Percentiles rank a stretch among this genome's conserved stretches.
phyloP scores from a whole-genome alignment of 192 early-diverging fungal species.

The Nowakowskiella sp. region DNA sequence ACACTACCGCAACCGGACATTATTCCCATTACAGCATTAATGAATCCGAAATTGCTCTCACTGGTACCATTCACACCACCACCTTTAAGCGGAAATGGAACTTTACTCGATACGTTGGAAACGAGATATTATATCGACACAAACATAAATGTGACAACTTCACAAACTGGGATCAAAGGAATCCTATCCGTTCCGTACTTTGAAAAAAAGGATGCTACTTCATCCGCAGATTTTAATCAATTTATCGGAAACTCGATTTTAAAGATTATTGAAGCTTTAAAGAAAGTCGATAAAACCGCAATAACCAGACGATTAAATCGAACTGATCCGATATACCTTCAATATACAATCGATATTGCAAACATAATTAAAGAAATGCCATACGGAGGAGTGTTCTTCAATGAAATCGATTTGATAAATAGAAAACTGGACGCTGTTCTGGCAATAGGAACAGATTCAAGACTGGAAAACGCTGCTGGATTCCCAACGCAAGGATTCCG shows the following conservation, averaged over 20 bases:
- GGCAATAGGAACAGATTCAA: conserved; percentile 43
- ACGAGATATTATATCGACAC: background rate
- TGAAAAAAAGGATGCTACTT: conserved; percentile 6
- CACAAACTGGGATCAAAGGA: conserved; percentile 7
- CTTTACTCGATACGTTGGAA: conserved; percentile 13
- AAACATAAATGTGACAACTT: background rate
- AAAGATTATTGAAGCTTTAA: conserved; percentile 20
- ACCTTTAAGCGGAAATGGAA: background rate
- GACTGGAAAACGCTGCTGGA: conserved; percentile 28
- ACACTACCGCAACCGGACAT: conserved; percentile 16
- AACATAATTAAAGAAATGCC: conserved; percentile 41
- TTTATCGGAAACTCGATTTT: conserved; percentile 10
- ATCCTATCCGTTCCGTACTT: conserved; percentile 42
- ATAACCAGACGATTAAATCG: background rate
- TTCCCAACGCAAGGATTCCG: conserved; percentile 46
- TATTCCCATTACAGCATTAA: conserved; percentile 9
- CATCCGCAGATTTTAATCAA: background rate
- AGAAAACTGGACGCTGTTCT: conserved; percentile 44
- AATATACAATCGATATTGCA: conserved; percentile 25
- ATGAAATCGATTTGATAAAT: conserved; percentile 31
- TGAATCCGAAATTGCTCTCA: background rate
- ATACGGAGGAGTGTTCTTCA: conserved; percentile 46
- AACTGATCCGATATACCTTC: conserved; percentile 1
- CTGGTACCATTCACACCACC: background rate
- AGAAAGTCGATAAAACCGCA: conserved; percentile 25